phyloP scores from a whole-genome alignment of 192 early-diverging fungal species.

The Haplosporangium gracile region DNA sequence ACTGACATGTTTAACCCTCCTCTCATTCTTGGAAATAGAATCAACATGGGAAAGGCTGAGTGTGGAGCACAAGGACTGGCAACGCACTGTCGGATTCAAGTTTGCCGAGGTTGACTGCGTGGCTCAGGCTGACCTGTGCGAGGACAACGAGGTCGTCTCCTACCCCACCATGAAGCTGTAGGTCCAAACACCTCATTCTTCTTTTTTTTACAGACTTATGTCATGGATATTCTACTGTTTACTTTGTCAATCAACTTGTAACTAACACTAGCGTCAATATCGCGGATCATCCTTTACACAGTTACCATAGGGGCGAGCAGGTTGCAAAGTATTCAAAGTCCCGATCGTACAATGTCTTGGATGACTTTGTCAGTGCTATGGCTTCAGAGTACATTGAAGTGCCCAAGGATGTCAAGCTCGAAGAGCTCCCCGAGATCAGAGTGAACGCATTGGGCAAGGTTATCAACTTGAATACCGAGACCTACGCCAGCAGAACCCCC shows the following conservation, averaged over 20 bases:
- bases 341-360: slow-evolving; percentile 12
- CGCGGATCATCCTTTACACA: not conserved
- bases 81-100: slow-evolving; percentile 61
- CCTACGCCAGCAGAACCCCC: slow-evolving; percentile 66
- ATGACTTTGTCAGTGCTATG: slow-evolving; percentile 19
- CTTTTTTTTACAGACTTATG: not conserved
- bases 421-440: slow-evolving; percentile 30
- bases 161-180: slow-evolving; percentile 53
- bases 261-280: not conserved
- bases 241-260: not conserved
- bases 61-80: slow-evolving; percentile 56
- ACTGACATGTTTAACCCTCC: not conserved
- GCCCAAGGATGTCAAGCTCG: not conserved
- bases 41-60: slow-evolving; percentile 63
- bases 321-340: slow-evolving; percentile 22
- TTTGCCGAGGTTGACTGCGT: slow-evolving; percentile 81
- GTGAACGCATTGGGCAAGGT: slow-evolving; percentile 70
- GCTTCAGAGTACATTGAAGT: slow-evolving; percentile 39
- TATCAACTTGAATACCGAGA: slow-evolving; percentile 63
- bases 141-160: slow-evolving; percentile 39
- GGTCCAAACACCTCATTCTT: not conserved
- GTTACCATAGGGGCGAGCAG: slow-evolving; percentile 44
- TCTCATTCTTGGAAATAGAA: slow-evolving; percentile 29
- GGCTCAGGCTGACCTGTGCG: slow-evolving; percentile 40
- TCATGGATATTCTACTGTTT: not conserved